A percentile compares a stretch with the other conserved stretches of the same genome.
phyloP scores from a whole-genome alignment of 257 asterid species.

The Petrea volubilis region DNA sequence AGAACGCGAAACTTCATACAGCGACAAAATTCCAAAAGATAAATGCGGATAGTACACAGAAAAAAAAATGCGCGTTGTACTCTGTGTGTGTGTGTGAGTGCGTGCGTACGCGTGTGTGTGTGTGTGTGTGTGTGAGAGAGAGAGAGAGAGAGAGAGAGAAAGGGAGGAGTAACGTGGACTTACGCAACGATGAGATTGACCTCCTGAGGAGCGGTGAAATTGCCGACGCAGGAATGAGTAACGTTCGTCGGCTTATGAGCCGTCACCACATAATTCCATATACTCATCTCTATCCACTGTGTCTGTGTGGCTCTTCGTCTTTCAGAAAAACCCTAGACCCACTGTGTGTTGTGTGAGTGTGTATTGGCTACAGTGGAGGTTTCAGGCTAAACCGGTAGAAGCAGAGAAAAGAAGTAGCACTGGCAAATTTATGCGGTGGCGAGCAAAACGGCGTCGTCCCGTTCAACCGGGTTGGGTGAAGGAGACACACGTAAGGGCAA shows the following conservation, averaged over 20 bases:
- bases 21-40: neutral
- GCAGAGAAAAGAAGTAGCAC: neutral
- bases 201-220: slow-evolving; percentile 92
- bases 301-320: neutral
- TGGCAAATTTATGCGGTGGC: neutral
- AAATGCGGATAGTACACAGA: neutral
- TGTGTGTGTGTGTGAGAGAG: neutral
- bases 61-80: neutral
- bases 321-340: slow-evolving; percentile 29
- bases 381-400: neutral
- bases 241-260: slow-evolving; percentile 99
- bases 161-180: slow-evolving; percentile 28
- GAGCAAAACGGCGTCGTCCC: slow-evolving; percentile 13
- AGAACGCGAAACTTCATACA: neutral
- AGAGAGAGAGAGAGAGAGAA: no score
- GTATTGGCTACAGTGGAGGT: neutral
- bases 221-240: slow-evolving; percentile 97
- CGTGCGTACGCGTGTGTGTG: neutral
- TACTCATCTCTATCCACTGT: slow-evolving; percentile 53
- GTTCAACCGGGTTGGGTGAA: neutral
- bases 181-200: slow-evolving; percentile 93
- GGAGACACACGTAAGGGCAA: neutral
- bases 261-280: slow-evolving; percentile 99
- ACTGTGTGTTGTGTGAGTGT: neutral
- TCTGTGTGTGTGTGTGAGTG: neutral